Conservation (phyloP, 306 rosid genomes). For the Quercus suber region DNA sequence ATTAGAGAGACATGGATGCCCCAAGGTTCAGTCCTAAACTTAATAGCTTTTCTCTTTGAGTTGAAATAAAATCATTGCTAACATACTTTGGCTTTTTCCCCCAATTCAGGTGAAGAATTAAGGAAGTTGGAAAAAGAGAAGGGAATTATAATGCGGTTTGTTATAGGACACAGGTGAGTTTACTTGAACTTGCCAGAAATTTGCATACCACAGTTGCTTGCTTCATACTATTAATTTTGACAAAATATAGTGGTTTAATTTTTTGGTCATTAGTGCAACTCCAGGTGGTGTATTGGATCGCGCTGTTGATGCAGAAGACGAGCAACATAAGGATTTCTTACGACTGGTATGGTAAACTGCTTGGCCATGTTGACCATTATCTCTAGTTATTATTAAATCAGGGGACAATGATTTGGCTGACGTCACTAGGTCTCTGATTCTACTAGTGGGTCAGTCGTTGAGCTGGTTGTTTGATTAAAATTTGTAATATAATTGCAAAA, state of each 20-base stretch:
- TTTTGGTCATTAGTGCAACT: constrained; percentile 38
- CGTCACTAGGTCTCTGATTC: neutral
- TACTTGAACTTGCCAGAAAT: neutral
- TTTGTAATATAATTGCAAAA: neutral
- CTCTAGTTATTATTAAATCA: neutral
- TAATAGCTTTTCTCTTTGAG: neutral
- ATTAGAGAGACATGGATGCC: constrained; percentile 70
- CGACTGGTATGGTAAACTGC: constrained; percentile 41
- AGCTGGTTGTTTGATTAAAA: neutral
- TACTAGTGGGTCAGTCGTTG: neutral
- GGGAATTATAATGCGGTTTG: constrained; percentile 59
- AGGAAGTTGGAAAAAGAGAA: constrained; percentile 51
- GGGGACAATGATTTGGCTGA: neutral
- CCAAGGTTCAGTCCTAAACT: constrained; percentile 27
- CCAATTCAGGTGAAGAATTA: constrained; percentile 35
- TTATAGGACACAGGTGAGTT: constrained; percentile 55
- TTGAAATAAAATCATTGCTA: constrained; percentile 7
- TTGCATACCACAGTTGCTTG: neutral
- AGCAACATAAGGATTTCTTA: constrained; percentile 46
- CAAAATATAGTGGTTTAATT: neutral
- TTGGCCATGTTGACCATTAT: neutral
- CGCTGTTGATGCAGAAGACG: constrained; percentile 55
- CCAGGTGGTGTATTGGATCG: constrained; percentile 56
- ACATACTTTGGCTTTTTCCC: neutral
- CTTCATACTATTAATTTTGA: neutral